Base-by-base conservation (phyloP, 164 flowering plant species). In the Hamamelis virginiana region DNA sequence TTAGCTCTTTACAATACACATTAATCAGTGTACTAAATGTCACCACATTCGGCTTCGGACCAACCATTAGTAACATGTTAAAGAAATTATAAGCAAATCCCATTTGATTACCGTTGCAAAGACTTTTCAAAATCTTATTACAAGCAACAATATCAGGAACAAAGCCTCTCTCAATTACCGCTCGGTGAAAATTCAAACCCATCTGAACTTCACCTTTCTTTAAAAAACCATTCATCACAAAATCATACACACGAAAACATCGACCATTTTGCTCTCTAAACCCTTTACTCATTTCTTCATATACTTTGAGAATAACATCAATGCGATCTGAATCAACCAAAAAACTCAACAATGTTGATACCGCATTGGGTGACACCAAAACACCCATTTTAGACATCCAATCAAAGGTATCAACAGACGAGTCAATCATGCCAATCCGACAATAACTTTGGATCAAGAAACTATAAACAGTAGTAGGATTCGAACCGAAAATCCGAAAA, bases 41-140 rank as follows among this genome's bases (percentile, higher is more conserved):
- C 67, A 81, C 81, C 65, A 82, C 69, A 69, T 53, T 80, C 26
- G 91, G 87, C 18, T 57, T 59, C 0, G 83, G 89, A 57, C 91
- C 86, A 55, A 43, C 28, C 61, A 58, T 62, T 22, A 66, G 18
- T 8, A 85, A 22, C 69, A 65, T 5, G 13, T 55, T 52, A 59
- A 87, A 74, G 69, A 76, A 78, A 27, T 73, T 64, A 21, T 44
- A 57, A 25, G 86, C 85, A 59, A 43, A 62, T 62, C 51, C 67
- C 3, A 73, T 58, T 56, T 53, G 67, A 44, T 75, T 56, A 16
- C 58, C 72, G 22, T 64, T 56, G 63, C 85, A 87, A 38, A 85
- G 72, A 55, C 50, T 46, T 66, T 61, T 78, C 59, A 87, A 50
- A 28, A 79, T 65, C 72, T 69, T 85, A 75, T 79, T 82, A 65